Conservation (phyloP, 768 basidiomycete species). For the Lactifluus echinatus region DNA sequence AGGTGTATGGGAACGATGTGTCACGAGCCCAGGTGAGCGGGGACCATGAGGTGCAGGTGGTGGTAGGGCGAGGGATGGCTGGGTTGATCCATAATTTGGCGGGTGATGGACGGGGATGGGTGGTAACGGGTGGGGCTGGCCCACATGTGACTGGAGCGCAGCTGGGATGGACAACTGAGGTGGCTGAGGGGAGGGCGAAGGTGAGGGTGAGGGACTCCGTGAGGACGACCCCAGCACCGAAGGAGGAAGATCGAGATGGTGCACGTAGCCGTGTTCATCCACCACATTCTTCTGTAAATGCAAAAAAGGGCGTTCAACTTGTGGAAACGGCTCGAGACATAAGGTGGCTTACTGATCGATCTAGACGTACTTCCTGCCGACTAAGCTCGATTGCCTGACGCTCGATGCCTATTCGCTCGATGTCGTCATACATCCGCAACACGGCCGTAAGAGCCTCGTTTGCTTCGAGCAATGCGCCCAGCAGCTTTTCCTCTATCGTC, state of each 20-base stretch:
- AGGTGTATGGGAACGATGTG: constrained; percentile 53
- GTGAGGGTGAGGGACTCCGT: constrained; percentile 37
- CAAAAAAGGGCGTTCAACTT: background rate
- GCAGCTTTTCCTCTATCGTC: constrained; percentile 67
- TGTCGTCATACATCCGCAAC: constrained; percentile 67
- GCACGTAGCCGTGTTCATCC: constrained; percentile 28
- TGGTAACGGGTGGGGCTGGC: constrained; percentile 32
- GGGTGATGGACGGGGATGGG: constrained; percentile 27
- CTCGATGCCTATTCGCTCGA: constrained; percentile 55
- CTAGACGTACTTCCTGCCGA: constrained; percentile 56
- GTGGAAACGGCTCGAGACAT: background rate
- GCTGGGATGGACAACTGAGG: constrained; percentile 26
- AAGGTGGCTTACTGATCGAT: constrained; percentile 45
- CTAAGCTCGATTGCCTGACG: constrained; percentile 62
- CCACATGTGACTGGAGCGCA: constrained; percentile 24
- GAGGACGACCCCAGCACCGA: constrained; percentile 31
- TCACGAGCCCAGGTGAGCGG: constrained; percentile 45
- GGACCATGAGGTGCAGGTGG: constrained; percentile 65
- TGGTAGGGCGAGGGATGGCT: constrained; percentile 49
- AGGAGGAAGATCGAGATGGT: constrained; percentile 25
- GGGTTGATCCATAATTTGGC: constrained; percentile 22
- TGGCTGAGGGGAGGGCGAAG: constrained; percentile 33
- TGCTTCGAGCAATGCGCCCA: constrained; percentile 64
- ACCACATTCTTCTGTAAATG: constrained; percentile 30
- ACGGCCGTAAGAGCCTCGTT: constrained; percentile 64